phyloP scores from a whole-genome alignment of 805 yeast genomes.

The Metschnikowia henanensis region DNA sequence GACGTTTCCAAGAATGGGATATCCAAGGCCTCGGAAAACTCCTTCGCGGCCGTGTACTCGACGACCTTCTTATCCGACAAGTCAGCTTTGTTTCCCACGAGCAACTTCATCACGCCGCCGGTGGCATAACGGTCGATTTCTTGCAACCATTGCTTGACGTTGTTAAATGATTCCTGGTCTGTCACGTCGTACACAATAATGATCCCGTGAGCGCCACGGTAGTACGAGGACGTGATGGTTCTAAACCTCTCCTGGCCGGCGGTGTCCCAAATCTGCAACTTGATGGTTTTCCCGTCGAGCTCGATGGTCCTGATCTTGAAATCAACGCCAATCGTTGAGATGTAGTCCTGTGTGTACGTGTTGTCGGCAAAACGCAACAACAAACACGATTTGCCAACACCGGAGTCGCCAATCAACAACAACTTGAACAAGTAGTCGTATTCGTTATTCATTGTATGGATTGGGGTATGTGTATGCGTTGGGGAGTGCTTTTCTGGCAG shows the following conservation, averaged over 20 bases:
- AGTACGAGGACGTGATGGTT: conserved; percentile 95
- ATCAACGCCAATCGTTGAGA: conserved; percentile 97
- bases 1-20: conserved; percentile 96
- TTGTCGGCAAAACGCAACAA: conserved; percentile 95
- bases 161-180: conserved; percentile 93
- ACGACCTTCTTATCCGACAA: conserved; percentile 92
- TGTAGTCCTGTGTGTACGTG: conserved; percentile 94
- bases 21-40: conserved; percentile 93
- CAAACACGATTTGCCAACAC: conserved; percentile 97
- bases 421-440: conserved; percentile 97
- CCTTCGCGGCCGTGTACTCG: conserved; percentile 94
- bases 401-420: conserved; percentile 95
- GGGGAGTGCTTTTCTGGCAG: background rate
- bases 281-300: conserved; percentile 94
- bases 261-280: conserved; percentile 98
- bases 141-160: conserved; percentile 98
- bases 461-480: background rate
- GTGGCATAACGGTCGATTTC: conserved; percentile 98
- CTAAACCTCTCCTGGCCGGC: conserved; percentile 99
- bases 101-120: conserved; percentile 92
- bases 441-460: conserved; percentile 74
- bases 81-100: conserved; percentile 97
- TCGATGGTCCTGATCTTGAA: conserved; percentile 89
- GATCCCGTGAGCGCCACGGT: conserved; percentile 98
- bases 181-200: conserved; percentile 98